phyloP scores from a whole-genome alignment of 1,284 basidiomycete genomes.

The Cerrena zonata region DNA sequence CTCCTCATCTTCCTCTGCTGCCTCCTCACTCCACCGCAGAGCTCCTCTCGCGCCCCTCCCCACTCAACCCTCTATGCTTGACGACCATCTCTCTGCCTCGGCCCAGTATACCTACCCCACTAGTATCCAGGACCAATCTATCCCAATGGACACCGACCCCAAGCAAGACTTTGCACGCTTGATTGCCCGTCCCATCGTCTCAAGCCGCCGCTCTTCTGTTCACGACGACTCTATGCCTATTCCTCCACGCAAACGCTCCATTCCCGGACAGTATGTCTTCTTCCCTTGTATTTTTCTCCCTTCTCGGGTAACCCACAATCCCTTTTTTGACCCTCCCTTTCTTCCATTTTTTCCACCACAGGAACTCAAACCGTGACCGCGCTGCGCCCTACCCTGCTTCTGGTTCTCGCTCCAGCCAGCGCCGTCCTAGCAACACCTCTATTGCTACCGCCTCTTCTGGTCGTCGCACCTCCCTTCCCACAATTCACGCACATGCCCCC shows the following conservation, averaged over 20 bases:
- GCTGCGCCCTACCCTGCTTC: conserved; percentile 16
- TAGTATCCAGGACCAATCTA: conserved; percentile 2
- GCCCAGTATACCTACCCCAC: conserved; percentile 10
- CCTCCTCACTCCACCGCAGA: conserved; percentile 14
- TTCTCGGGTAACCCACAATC: not conserved
- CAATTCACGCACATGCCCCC: conserved; percentile 5
- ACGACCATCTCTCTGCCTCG: conserved; percentile 24
- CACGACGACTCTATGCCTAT: conserved; percentile 18
- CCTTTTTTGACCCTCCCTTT: not conserved
- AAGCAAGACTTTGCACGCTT: conserved; percentile 24
- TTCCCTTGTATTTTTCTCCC: conserved; percentile 1
- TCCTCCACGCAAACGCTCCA: conserved; percentile 24
- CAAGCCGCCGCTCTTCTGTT: conserved; percentile 15
- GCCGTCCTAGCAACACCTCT: conserved; percentile 23
- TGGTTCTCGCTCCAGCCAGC: conserved; percentile 16
- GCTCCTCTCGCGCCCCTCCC: conserved; percentile 27
- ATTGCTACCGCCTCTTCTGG: conserved; percentile 14
- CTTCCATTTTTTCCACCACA: conserved; percentile 12
- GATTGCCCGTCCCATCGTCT: conserved; percentile 17
- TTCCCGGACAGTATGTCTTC: conserved; percentile 25
- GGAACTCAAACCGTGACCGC: conserved; percentile 20
- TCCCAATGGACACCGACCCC: conserved; percentile 18
- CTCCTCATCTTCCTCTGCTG: conserved; percentile 4
- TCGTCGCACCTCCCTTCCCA: conserved; percentile 2
- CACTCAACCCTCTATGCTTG: conserved; percentile 21